These are phyloP conservation scores for Corinectria fuckeliana DNA, from an alignment of 2,329 filamentous ascomycete genomes.

Conservation along the genomic window DNA sequence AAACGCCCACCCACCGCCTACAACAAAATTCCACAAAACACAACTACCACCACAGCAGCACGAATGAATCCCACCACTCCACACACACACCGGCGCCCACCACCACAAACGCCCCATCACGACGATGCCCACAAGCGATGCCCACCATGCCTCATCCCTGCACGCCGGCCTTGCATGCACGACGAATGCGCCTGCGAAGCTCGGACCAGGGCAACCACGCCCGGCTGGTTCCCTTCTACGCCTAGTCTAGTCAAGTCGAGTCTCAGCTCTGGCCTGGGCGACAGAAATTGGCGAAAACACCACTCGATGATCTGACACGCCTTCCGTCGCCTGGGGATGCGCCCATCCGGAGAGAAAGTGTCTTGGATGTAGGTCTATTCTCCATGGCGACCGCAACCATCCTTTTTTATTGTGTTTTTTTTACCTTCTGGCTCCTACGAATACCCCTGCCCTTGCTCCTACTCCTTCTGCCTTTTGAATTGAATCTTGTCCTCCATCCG, in stretches of 20 bases:
- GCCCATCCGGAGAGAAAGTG: background rate
- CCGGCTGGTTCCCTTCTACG: background rate
- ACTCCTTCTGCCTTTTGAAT: background rate
- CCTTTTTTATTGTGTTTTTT: too few relatives aligned
- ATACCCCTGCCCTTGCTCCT: background rate
- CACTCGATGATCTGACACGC: conserved; percentile 33
- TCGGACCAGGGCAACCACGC: background rate
- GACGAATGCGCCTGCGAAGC: background rate
- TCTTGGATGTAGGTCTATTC: background rate
- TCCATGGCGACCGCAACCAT: background rate
- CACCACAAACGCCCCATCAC: background rate
- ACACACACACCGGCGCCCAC: background rate
- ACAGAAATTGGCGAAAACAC: background rate
- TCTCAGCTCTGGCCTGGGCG: background rate
- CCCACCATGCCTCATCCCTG: background rate
- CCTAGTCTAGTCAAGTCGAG: too few relatives aligned
- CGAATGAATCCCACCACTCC: too few relatives aligned
- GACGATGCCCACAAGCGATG: background rate
- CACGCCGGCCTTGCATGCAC: background rate
- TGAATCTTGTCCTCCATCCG: background rate
- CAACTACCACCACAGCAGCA: too few relatives aligned
- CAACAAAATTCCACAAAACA: too few relatives aligned
- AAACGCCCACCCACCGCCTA: too few relatives aligned
- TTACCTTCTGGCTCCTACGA: background rate
- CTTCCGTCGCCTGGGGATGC: conserved; percentile 15